phyloP scores from a whole-genome alignment of 176 grass and related monocot genomes.

The Guadua angustifolia region DNA sequence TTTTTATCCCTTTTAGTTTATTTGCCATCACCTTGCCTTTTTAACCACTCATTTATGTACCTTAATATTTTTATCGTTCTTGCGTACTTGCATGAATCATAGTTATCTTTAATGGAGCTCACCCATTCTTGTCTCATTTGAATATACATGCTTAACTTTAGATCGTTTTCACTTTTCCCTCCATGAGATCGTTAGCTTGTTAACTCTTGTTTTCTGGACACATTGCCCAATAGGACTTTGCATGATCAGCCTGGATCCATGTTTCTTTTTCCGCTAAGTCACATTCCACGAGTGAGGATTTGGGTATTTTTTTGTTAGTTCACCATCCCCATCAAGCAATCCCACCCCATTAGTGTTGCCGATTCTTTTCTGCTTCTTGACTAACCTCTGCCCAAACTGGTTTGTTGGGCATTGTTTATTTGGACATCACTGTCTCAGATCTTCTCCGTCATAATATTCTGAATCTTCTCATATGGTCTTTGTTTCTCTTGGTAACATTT shows the following conservation, averaged over 20 bases:
- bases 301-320: conserved; percentile 41
- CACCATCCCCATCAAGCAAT: conserved; percentile 39
- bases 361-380: conserved; percentile 20
- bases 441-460: neutral
- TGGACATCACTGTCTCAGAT: conserved; percentile 29
- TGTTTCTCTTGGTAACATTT: neutral
- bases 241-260: neutral
- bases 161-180: conserved; percentile 41
- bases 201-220: conserved; percentile 15
- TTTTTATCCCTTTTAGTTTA: neutral
- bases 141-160: conserved; percentile 16
- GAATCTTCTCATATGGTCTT: neutral
- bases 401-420: conserved; percentile 8
- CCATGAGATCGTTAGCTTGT: conserved; percentile 34
- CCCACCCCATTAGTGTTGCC: neutral
- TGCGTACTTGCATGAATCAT: neutral
- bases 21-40: neutral
- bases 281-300: conserved; percentile 1
- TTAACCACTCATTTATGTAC: neutral
- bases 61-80: neutral
- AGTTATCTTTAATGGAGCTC: neutral
- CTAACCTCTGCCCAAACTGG: neutral
- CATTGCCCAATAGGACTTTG: neutral
- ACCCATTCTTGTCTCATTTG: neutral
- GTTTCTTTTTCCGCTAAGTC: neutral